These are phyloP conservation scores for Hortaea sp. DNA, from an alignment of 2,329 filamentous ascomycete species.

Conservation along the genomic window DNA sequence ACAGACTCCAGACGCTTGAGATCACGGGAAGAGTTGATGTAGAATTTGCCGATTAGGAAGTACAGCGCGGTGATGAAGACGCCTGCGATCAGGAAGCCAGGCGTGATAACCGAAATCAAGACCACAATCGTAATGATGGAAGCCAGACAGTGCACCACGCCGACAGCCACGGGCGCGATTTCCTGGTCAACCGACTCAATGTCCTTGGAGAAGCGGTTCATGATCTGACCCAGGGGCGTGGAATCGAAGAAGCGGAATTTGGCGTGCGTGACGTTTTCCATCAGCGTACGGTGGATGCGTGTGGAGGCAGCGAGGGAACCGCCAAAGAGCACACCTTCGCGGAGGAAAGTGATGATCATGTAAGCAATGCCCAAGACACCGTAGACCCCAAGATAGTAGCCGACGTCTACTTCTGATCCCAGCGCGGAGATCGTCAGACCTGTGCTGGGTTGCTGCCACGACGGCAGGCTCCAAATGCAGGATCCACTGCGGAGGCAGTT, in stretches of 20 bases:
- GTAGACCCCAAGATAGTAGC: constrained; percentile 77
- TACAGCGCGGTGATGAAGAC: constrained; percentile 78
- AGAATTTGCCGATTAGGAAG: constrained; percentile 73
- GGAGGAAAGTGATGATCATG: constrained; percentile 67
- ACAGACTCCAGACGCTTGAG: constrained; percentile 91
- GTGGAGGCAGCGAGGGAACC: constrained; percentile 83
- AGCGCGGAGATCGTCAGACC: neutral
- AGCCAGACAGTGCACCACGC: constrained; percentile 55
- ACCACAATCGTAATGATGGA: constrained; percentile 75
- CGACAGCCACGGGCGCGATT: constrained; percentile 82
- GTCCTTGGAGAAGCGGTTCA: constrained; percentile 98
- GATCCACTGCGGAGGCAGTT: constrained; percentile 41
- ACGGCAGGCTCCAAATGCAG: constrained; percentile 37
- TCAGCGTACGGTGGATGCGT: constrained; percentile 68
- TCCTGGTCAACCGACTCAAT: constrained; percentile 92
- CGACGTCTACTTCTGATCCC: constrained; percentile 56
- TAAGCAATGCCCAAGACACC: constrained; percentile 68
- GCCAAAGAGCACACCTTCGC: constrained; percentile 84
- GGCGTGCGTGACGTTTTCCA: constrained; percentile 71
- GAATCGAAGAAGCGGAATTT: constrained; percentile 98
- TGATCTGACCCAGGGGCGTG: constrained; percentile 87
- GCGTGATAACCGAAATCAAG: constrained; percentile 80
- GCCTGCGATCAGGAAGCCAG: constrained; percentile 78
- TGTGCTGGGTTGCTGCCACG: constrained; percentile 6
- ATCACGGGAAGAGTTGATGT: constrained; percentile 85